Evolutionary conservation across 2,329 filamentous ascomycete species (phyloP), one percentile per base, ranked within the genome.

Genomic region (Colletotrichum coccodes): DNA sequence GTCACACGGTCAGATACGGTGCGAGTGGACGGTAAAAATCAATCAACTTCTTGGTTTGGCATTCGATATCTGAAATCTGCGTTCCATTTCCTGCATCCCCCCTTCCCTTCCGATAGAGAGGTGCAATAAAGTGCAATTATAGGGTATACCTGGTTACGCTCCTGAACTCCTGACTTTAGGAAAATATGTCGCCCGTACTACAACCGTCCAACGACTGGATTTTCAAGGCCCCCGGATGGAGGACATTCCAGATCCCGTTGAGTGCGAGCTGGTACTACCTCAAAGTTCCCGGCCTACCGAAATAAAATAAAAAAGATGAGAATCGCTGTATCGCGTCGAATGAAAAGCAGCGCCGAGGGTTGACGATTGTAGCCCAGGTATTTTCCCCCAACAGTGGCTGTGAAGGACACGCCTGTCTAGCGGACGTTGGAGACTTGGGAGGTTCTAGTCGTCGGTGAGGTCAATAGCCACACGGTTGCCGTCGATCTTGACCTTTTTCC

Each of bases 401-500:
- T 16, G 38, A 42, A 46, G 40, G 23, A 36, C 4, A 18, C 11
- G n/a, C 16, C 30, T 40, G 11, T 23, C 28, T 4, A 32, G 6
- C 11, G 26, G 21, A 40, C 34, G 6, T 23, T 26, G 9, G n/a
- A 38, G 23, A 8, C 8, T 5, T 6, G 6, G 6, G n/a, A 16
- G 8, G 4, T 9, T 53, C 47, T 71, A 67, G 44, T 71, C 70
- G n/a, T 71, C 68, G 14, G 70, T 71, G 38, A 71, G 70, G 52
- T 71, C 70, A 32, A 71, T 66, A 30, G 68, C 68, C 64, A 66
- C 50, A 21, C 28, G 56, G 11, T 61, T 59, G 30, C 23, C 49
- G 38, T 68, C 68, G 14, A 68, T 64, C 44, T 63, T 71, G 49
- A 70, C 30, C 28, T 60, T 71, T 34, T 71, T 71, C 68, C 62